phyloP scores from a whole-genome alignment of 768 basidiomycete species.

The Tulasnella sp. region DNA sequence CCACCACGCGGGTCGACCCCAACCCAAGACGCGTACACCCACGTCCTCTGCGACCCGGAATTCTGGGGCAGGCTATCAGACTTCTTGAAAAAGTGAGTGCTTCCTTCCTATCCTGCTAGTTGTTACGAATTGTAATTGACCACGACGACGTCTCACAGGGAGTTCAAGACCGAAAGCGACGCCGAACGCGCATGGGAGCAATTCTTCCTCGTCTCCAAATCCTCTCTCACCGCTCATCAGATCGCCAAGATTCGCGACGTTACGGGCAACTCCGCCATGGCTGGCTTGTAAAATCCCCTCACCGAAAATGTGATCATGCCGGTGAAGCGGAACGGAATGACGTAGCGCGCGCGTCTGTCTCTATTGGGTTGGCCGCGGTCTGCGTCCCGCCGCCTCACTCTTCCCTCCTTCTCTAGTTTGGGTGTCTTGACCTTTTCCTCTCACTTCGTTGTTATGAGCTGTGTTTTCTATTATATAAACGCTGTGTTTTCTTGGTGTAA shows the following conservation, averaged over 20 bases:
- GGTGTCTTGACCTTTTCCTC: neutral
- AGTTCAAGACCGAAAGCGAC: slow-evolving; percentile 68
- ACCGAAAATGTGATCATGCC: neutral
- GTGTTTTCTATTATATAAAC: neutral
- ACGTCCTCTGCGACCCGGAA: slow-evolving; percentile 69
- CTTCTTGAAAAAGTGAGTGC: slow-evolving; percentile 61
- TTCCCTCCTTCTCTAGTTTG: neutral
- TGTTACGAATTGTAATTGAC: neutral
- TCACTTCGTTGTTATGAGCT: neutral
- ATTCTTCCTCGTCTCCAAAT: slow-evolving; percentile 82
- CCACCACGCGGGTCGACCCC: slow-evolving; percentile 46
- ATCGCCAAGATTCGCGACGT: slow-evolving; percentile 91
- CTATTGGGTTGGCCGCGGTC: neutral
- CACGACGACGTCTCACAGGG: slow-evolving; percentile 41
- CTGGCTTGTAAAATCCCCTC: slow-evolving; percentile 64
- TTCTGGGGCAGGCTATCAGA: slow-evolving; percentile 76
- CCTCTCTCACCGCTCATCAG: slow-evolving; percentile 76
- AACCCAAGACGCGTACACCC: slow-evolving; percentile 56
- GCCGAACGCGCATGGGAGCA: slow-evolving; percentile 78
- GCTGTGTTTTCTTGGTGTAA: neutral
- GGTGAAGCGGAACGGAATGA: slow-evolving; percentile 2
- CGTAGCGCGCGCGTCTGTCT: neutral
- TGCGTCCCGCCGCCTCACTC: neutral
- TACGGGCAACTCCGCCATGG: slow-evolving; percentile 88
- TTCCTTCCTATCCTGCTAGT: neutral